Percentiles rank a stretch among this genome's conserved stretches.
Conservation (phyloP, 2,329 filamentous ascomycete species). For the Colletotrichum tanaceti region DNA sequence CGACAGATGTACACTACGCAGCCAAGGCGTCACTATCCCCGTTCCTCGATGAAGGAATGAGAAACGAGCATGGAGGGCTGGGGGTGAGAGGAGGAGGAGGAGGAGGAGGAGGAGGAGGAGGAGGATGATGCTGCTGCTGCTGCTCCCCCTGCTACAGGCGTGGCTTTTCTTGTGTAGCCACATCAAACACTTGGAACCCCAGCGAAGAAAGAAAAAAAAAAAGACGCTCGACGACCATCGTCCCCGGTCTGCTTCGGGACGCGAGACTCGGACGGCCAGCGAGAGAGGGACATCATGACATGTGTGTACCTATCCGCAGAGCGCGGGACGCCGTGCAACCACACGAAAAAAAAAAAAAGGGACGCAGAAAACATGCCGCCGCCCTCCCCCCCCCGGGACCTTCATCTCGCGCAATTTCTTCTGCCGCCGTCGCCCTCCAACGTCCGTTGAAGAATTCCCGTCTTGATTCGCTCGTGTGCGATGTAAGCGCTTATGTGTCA, state of each 20-base stretch:
- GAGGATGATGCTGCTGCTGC: too few relatives aligned
- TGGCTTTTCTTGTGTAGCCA: slow-evolving; percentile 23
- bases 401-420: background rate
- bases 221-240: background rate
- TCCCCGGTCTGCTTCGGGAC: slow-evolving; percentile 11
- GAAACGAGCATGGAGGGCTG: background rate
- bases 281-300: too few relatives aligned
- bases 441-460: slow-evolving; percentile 29
- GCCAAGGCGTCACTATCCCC: background rate
- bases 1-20: background rate
- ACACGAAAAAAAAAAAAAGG: background rate
- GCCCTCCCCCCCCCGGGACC: too few relatives aligned
- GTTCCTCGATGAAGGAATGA: background rate
- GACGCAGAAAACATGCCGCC: background rate
- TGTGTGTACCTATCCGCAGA: background rate
- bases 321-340: slow-evolving; percentile 15
- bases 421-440: background rate
- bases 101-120: too few relatives aligned
- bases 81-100: too few relatives aligned
- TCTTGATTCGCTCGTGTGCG: slow-evolving; percentile 10
- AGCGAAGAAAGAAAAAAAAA: background rate
- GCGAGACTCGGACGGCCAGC: background rate
- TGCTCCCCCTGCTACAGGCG: background rate
- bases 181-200: background rate
- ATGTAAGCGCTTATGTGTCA: slow-evolving; percentile 7